Percentiles rank a stretch among this genome's conserved stretches.
Evolutionary conservation across 305 asterid genomes (phyloP).

Genomic region (Solanum hybrid): DNA sequence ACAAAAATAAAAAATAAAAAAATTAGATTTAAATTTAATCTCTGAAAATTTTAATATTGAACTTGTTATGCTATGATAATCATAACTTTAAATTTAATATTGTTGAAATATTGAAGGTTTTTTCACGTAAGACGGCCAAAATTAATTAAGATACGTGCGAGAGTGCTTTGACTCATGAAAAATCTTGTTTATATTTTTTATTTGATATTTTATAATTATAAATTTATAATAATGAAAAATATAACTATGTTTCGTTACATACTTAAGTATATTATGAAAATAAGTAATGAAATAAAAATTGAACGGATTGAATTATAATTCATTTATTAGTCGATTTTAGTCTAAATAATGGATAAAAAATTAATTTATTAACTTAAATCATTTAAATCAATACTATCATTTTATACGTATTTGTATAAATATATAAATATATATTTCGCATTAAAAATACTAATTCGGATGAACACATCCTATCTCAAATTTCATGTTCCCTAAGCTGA

Average conservation of each 20-base stretch:
- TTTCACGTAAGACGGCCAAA: background rate
- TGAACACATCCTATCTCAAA: background rate
- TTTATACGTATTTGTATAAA: background rate
- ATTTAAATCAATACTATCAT: background rate
- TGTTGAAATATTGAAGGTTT: background rate
- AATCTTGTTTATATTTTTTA: too few species aligned
- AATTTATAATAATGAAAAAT: background rate
- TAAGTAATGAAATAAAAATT: background rate
- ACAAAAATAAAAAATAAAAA: background rate
- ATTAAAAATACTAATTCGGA: background rate
- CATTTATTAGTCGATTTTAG: background rate
- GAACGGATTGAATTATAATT: background rate
- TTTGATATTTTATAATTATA: too few species aligned
- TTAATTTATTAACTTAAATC: background rate
- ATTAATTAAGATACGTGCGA: background rate
- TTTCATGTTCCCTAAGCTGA: background rate
- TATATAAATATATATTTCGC: background rate
- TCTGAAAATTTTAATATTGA: background rate
- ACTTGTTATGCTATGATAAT: background rate
- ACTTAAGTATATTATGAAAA: background rate
- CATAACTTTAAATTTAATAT: background rate
- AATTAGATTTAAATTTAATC: background rate
- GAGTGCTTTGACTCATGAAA: too few species aligned
- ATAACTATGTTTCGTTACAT: background rate
- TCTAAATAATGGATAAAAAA: too few species aligned